Conservation (phyloP, 257 asterid genomes). For the Solanum sejunctum region DNA sequence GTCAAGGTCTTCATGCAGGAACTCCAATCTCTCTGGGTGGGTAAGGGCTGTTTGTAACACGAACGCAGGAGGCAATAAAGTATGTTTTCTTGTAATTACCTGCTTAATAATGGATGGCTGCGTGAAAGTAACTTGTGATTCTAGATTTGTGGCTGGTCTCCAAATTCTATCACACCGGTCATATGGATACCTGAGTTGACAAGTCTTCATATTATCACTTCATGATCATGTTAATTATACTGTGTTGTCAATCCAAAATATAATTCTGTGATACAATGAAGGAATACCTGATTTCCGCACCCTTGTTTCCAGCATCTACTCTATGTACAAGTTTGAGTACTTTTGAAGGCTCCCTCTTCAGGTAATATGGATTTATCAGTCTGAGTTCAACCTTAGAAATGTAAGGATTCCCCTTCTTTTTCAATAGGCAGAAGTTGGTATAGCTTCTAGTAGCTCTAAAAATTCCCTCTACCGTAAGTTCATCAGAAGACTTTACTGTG, state of each 20-base stretch:
- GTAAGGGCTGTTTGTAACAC: slow-evolving; percentile 39
- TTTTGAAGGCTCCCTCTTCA: slow-evolving; percentile 12
- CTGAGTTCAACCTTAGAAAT: slow-evolving; percentile 41
- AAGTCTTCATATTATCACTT: not conserved
- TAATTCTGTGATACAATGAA: not conserved
- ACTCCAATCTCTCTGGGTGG: slow-evolving; percentile 37
- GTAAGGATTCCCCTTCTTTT: slow-evolving; percentile 27
- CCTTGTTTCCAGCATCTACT: slow-evolving; percentile 28
- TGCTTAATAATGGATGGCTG: slow-evolving; percentile 3
- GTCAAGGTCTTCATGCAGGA: slow-evolving; percentile 24
- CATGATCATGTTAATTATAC: not conserved
- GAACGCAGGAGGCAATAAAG: slow-evolving; percentile 26
- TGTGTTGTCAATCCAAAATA: not conserved
- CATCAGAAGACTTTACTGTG: slow-evolving; percentile 10
- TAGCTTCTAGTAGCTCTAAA: slow-evolving; percentile 28
- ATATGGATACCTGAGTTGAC: slow-evolving; percentile 29
- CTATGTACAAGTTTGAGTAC: slow-evolving; percentile 39
- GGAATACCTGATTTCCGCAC: slow-evolving; percentile 31
- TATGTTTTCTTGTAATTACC: not conserved
- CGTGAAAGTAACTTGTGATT: slow-evolving; percentile 14
- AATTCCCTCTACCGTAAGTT: slow-evolving; percentile 24
- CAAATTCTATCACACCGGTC: slow-evolving; percentile 44
- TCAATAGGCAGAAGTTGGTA: slow-evolving; percentile 36
- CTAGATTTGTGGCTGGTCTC: slow-evolving; percentile 19
- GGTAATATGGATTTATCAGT: slow-evolving; percentile 23